Evolutionary conservation across 2,329 filamentous ascomycete genomes (phyloP), one percentile per base, ranked within the genome.

Genomic region (Penicillium sp.): DNA sequence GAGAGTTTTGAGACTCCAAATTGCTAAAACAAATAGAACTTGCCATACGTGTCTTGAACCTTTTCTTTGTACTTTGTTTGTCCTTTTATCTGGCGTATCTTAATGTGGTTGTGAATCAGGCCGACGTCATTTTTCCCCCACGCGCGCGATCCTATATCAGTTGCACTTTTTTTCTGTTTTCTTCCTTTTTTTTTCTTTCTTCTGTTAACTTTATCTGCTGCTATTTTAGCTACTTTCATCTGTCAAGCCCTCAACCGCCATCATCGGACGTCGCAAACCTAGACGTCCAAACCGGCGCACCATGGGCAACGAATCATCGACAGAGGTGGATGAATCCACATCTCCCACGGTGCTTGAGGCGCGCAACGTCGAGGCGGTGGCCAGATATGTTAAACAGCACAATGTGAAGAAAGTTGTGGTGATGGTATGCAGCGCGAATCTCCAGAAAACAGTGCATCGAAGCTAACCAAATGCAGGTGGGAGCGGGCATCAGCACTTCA

Each of bases 301-400:
- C 68, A 97, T 97, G 93, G 93, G 93, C 58, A 91, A 96, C 74
- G 91, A 96, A 71, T 82, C 87, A 64, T 96, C 90, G 25, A 81
- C 78, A 33, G 78, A 83, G 53, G 75, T 93, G 62, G 84, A 88
- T 69, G 86, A 89, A 61, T 82, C 82, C 61, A 85, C 84, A 25
- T 78, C 79, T 38, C 86, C 93, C 1, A 71, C 80, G 53, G 90
- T 86, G 0, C 82, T 97, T 15, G 77, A 82, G 42, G 84, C 83
- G 33, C 86, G 92, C 55, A 89, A 83, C 29, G 75, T 97, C 15
- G 81, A 88, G 19, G 89, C 86, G 4, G 80, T 97, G 39, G 93
- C 91, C n/a, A 83, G 89, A 29, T 88, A 90, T 68, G 93, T 99
- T 74, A 86, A 85, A 64, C 82, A 86, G 68, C 89, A 87, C 45